phyloP scores from a whole-genome alignment of 1,284 basidiomycete species.

The Ceratobasidium sp. region DNA sequence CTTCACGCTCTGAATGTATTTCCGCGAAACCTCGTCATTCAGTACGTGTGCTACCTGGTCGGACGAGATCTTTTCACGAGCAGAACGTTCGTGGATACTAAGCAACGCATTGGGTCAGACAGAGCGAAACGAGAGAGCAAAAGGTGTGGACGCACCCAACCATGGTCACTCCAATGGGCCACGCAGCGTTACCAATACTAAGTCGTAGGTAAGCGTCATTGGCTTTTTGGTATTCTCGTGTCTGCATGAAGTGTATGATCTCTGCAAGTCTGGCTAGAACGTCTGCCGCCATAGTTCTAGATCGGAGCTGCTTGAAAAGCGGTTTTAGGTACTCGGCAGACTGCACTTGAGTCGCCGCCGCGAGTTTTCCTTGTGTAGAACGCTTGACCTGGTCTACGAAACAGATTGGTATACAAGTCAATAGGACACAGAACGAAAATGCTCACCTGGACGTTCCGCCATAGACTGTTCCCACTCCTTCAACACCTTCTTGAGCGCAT shows the following conservation, averaged over 20 bases:
- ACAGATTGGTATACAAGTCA: slow-evolving; percentile 40
- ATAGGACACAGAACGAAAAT: background rate
- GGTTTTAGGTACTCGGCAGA: slow-evolving; percentile 98
- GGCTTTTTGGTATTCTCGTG: slow-evolving; percentile 90
- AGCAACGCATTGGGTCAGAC: background rate
- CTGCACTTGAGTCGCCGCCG: slow-evolving; percentile 94
- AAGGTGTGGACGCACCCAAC: slow-evolving; percentile 75
- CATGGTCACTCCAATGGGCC: slow-evolving; percentile 99
- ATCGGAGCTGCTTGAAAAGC: slow-evolving; percentile 88
- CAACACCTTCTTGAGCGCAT: slow-evolving; percentile 90
- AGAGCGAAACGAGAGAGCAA: background rate
- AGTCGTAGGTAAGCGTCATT: slow-evolving; percentile 97
- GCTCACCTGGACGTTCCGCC: slow-evolving; percentile 86
- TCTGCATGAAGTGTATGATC: slow-evolving; percentile 97
- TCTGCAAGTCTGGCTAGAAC: slow-evolving; percentile 91
- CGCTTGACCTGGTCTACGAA: slow-evolving; percentile 77
- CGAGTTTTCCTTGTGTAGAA: slow-evolving; percentile 90
- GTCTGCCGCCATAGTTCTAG: slow-evolving; percentile 72
- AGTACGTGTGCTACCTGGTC: slow-evolving; percentile 98
- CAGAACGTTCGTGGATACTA: slow-evolving; percentile 97
- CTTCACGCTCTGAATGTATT: slow-evolving; percentile 99
- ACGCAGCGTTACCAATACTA: slow-evolving; percentile 98
- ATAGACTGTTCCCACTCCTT: slow-evolving; percentile 97
- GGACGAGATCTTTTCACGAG: slow-evolving; percentile 95
- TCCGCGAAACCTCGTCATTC: slow-evolving; percentile 98